These are phyloP conservation scores for Fusarium chaquense DNA, from an alignment of 2,329 filamentous ascomycete genomes.

Conservation along the genomic window DNA sequence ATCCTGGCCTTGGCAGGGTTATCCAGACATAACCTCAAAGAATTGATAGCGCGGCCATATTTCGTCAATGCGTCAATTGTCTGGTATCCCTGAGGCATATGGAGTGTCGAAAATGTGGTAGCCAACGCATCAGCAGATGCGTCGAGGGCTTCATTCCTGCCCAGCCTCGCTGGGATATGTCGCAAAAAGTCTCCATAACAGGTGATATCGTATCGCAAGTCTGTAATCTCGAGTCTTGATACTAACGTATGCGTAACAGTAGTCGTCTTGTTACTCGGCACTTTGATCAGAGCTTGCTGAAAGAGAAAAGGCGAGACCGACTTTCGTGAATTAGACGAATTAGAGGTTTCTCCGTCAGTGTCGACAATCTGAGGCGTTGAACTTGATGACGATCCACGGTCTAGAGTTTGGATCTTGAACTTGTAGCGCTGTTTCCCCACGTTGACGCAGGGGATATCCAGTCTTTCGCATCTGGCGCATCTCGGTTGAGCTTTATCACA, in stretches of 20 bases:
- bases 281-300: conserved; percentile 7
- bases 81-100: conserved; percentile 31
- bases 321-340: background rate
- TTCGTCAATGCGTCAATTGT: conserved; percentile 44
- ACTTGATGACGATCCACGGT: conserved; percentile 7
- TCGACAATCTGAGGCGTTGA: conserved; percentile 12
- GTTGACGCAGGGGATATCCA: conserved; percentile 59
- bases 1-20: conserved; percentile 47
- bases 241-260: conserved; percentile 44
- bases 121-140: conserved; percentile 51
- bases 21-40: conserved; percentile 45
- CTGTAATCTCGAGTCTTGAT: conserved; percentile 53
- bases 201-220: conserved; percentile 60
- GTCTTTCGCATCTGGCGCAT: conserved; percentile 60
- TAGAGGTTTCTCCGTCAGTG: conserved; percentile 14
- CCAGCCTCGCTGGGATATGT: conserved; percentile 60
- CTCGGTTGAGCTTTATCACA: conserved; percentile 60
- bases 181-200: conserved; percentile 61
- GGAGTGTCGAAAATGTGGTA: conserved; percentile 43
- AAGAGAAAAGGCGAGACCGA: conserved; percentile 12
- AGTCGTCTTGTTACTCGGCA: conserved; percentile 51
- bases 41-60: conserved; percentile 50
- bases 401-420: conserved; percentile 56
- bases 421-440: conserved; percentile 62
- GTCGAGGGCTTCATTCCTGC: conserved; percentile 60